Evolutionary conservation across 2,329 filamentous ascomycete species (phyloP).

Genomic region (Magnaporthales sp.): DNA sequence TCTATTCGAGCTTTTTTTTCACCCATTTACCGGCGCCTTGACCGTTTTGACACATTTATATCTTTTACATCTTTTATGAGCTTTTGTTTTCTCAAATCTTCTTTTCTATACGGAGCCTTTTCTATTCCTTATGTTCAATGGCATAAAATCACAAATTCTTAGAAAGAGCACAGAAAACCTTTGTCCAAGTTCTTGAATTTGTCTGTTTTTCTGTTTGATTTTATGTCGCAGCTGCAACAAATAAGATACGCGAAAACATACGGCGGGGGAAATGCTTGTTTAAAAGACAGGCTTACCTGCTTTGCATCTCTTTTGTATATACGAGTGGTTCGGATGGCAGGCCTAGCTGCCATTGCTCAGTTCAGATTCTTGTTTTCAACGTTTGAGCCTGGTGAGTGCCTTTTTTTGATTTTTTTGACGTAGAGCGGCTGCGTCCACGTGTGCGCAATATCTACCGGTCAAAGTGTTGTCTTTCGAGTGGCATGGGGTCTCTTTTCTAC

Average conservation of each 20-base stretch:
- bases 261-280: not conserved
- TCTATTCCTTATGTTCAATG: not conserved
- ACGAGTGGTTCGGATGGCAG: not conserved
- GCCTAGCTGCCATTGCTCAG: not conserved
- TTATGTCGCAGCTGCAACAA: not conserved
- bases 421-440: not conserved
- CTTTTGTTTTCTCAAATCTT: not conserved
- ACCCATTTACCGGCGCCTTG: constrained; percentile 5
- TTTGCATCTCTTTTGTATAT: not conserved
- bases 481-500: not conserved
- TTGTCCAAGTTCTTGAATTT: not conserved
- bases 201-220: not conserved
- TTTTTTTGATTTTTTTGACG: not conserved
- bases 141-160: not conserved
- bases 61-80: constrained; percentile 5
- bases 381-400: not conserved
- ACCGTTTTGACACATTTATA: constrained; percentile 7
- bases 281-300: not conserved
- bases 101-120: not conserved
- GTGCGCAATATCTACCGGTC: not conserved
- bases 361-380: not conserved
- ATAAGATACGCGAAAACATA: not conserved
- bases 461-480: not conserved
- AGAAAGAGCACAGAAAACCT: not conserved
- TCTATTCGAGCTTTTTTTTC: not conserved